Percentiles rank a stretch among this genome's conserved stretches.
phyloP scores from a whole-genome alignment of 164 flowering plant species.

The Vitis riparia region DNA sequence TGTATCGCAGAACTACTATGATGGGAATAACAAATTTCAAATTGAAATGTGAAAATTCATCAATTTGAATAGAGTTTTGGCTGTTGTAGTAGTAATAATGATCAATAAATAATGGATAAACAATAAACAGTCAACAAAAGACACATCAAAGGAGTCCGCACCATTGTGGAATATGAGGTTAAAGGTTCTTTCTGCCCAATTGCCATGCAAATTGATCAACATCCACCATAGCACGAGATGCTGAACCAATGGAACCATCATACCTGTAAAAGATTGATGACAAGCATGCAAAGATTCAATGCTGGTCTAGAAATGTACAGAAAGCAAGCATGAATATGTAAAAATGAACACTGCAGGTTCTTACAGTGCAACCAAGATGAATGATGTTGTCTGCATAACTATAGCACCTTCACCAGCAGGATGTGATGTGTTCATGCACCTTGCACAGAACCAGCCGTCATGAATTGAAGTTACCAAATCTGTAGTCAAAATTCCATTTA shows the following conservation, averaged over 20 bases:
- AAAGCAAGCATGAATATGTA: neutral
- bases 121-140: too few relatives aligned
- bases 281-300: neutral
- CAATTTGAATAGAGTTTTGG: too few relatives aligned
- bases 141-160: neutral
- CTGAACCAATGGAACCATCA: constrained; percentile 84
- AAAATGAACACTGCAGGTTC: constrained; percentile 9
- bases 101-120: too few relatives aligned
- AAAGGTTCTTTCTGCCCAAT: constrained; percentile 54
- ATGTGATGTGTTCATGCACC: constrained; percentile 75
- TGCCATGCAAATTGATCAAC: constrained; percentile 72
- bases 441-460: constrained; percentile 81
- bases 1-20: too few relatives aligned
- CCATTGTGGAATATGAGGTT: constrained; percentile 3
- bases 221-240: constrained; percentile 82
- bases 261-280: constrained; percentile 43
- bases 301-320: neutral
- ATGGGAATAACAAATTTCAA: too few relatives aligned
- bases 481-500: constrained; percentile 23
- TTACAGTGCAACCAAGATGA: constrained; percentile 78
- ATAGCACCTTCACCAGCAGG: constrained; percentile 94
- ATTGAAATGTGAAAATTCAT: too few relatives aligned
- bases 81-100: too few relatives aligned
- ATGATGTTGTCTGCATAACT: constrained; percentile 78
- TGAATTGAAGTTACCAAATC: constrained; percentile 89